These are phyloP conservation scores for Trichoderma simmonsii DNA, from an alignment of 2,329 filamentous ascomycete species.

Conservation along the genomic window DNA sequence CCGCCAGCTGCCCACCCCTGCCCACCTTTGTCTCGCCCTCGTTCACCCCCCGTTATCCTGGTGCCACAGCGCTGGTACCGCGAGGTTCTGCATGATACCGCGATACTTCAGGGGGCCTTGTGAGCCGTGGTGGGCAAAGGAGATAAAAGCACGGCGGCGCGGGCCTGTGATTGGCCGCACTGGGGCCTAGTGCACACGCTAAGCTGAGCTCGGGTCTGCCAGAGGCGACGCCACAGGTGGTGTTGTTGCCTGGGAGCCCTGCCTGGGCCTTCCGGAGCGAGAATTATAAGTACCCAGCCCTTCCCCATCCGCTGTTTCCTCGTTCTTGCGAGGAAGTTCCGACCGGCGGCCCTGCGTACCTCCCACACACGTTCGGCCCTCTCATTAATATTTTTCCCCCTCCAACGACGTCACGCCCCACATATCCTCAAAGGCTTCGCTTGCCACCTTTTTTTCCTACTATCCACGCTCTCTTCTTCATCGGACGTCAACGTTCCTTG, in stretches of 20 bases:
- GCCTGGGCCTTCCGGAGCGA: slow-evolving; percentile 37
- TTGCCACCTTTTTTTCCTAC: slow-evolving; percentile 21
- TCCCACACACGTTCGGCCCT: slow-evolving; percentile 46
- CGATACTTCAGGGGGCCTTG: slow-evolving; percentile 40
- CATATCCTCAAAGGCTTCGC: slow-evolving; percentile 25
- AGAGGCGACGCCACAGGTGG: slow-evolving; percentile 43
- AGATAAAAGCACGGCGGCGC: slow-evolving; percentile 38
- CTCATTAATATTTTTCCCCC: slow-evolving; percentile 35
- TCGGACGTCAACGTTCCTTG: slow-evolving; percentile 20
- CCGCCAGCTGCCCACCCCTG: slow-evolving; percentile 17
- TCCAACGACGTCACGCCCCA: slow-evolving; percentile 21
- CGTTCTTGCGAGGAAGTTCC: slow-evolving; percentile 53
- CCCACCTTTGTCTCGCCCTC: not conserved
- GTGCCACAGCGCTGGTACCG: slow-evolving; percentile 23
- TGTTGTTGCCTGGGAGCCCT: slow-evolving; percentile 43
- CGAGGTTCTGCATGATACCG: slow-evolving; percentile 30
- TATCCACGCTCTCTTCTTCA: slow-evolving; percentile 23
- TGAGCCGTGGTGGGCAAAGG: slow-evolving; percentile 32
- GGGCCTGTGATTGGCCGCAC: slow-evolving; percentile 39
- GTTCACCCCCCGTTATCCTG: not conserved
- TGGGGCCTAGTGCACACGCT: slow-evolving; percentile 34
- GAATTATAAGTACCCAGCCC: slow-evolving; percentile 57
- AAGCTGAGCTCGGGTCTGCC: slow-evolving; percentile 39
- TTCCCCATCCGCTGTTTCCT: slow-evolving; percentile 51
- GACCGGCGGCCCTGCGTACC: slow-evolving; percentile 54